Conservation (phyloP, 352 stramenopile species). For the Pythium biforme region DNA sequence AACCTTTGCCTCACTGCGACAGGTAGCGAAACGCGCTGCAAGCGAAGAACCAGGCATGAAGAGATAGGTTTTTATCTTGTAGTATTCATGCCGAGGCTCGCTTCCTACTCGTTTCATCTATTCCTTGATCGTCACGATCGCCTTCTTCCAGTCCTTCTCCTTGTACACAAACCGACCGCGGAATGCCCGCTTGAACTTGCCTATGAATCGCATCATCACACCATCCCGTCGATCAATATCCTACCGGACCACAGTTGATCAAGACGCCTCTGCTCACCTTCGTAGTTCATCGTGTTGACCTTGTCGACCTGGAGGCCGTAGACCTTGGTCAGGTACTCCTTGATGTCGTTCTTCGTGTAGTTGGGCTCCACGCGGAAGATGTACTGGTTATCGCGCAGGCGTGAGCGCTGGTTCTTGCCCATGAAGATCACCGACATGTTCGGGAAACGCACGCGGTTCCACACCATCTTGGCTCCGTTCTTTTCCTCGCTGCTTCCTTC, state of each 20-base stretch:
- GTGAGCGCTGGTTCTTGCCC: slow-evolving; percentile 78
- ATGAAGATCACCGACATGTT: slow-evolving; percentile 89
- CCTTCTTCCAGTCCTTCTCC: slow-evolving; percentile 93
- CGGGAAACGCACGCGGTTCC: slow-evolving; percentile 82
- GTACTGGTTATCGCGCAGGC: slow-evolving; percentile 79
- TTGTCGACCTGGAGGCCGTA: slow-evolving; percentile 94
- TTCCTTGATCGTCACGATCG: slow-evolving; percentile 88
- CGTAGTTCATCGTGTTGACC: slow-evolving; percentile 95
- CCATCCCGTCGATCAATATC: too few species aligned
- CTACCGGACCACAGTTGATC: too few species aligned
- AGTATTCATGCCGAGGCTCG: background rate
- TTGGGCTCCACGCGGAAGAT: slow-evolving; percentile 93
- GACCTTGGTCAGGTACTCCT: slow-evolving; percentile 97
- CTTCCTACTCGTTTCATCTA: slow-evolving; percentile 26
- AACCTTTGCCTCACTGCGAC: too few species aligned
- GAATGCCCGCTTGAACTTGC: slow-evolving; percentile 89
- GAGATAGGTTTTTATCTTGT: slow-evolving; percentile 5
- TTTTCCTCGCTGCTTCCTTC: slow-evolving; percentile 18
- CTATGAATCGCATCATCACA: too few species aligned
- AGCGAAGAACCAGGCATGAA: too few species aligned
- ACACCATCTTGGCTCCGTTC: slow-evolving; percentile 57
- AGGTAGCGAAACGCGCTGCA: too few species aligned
- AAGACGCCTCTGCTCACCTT: slow-evolving; percentile 61
- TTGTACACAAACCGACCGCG: slow-evolving; percentile 88
- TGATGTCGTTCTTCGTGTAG: slow-evolving; percentile 98